Evolutionary conservation across 495 filamentous ascomycete genomes (phyloP).

Genomic region (Trichoderma gamsii): DNA sequence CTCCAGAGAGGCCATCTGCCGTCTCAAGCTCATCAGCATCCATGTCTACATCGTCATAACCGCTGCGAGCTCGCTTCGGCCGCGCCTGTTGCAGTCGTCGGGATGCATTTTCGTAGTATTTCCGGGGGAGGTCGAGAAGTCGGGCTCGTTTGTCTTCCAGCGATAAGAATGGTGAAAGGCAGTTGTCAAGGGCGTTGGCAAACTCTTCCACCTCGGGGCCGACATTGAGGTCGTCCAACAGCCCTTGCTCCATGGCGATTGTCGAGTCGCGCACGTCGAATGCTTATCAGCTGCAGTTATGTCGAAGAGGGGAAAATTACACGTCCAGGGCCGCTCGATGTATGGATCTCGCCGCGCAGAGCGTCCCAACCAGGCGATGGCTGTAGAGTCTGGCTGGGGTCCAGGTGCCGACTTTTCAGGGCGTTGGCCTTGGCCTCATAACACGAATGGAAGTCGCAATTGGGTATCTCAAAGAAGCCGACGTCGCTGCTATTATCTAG

Average conservation of each 20-base stretch:
- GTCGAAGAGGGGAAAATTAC: neutral
- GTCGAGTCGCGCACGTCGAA: constrained; percentile 27
- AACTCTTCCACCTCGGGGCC: constrained; percentile 41
- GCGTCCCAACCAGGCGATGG: neutral
- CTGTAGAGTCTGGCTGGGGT: constrained; percentile 9
- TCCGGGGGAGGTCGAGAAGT: constrained; percentile 39
- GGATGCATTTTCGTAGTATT: constrained; percentile 37
- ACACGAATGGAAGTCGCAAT: neutral
- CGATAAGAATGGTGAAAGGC: constrained; percentile 26
- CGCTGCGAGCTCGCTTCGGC: constrained; percentile 32
- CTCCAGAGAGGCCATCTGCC: constrained; percentile 1
- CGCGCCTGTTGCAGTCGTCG: constrained; percentile 33
- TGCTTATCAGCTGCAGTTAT: neutral
- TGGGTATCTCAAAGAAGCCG: neutral
- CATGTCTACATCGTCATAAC: constrained; percentile 19
- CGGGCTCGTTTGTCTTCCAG: constrained; percentile 36
- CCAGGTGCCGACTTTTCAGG: constrained; percentile 5
- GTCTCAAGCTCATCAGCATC: constrained; percentile 14
- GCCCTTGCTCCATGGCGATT: constrained; percentile 17
- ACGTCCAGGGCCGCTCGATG: neutral
- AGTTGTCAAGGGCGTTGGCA: constrained; percentile 39
- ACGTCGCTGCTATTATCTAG: neutral
- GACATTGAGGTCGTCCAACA: constrained; percentile 22
- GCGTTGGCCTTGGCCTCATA: constrained; percentile 1
- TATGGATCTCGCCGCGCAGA: neutral